A percentile compares a stretch with the other conserved stretches of the same genome.
Evolutionary conservation across 2,329 filamentous ascomycete species (phyloP).

Genomic region (Lachnellula cervina): DNA sequence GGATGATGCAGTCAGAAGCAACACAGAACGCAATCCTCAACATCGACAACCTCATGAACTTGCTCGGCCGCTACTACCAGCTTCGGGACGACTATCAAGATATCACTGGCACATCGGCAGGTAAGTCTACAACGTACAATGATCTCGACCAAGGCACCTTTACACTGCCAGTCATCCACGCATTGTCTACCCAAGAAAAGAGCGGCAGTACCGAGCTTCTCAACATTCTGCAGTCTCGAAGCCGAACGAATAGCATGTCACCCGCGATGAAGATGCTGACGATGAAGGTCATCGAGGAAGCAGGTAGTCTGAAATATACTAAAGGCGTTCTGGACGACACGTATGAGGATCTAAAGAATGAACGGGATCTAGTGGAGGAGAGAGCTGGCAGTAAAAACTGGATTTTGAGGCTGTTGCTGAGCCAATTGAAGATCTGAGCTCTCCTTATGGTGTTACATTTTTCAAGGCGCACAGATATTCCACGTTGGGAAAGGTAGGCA

Average conservation of each 20-base stretch:
- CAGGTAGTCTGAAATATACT: slow-evolving; percentile 5
- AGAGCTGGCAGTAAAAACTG: not conserved
- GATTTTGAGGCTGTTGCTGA: not conserved
- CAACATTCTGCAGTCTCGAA: slow-evolving; percentile 1
- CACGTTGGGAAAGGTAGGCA: too few relatives aligned
- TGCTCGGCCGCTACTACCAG: slow-evolving; percentile 8
- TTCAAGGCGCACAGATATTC: too few relatives aligned
- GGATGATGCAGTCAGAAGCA: slow-evolving; percentile 4
- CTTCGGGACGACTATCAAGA: slow-evolving; percentile 8
- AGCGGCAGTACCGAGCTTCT: not conserved
- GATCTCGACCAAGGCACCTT: slow-evolving; percentile 10
- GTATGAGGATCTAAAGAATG: not conserved
- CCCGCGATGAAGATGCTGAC: not conserved
- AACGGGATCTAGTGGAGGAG: not conserved
- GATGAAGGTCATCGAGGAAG: not conserved
- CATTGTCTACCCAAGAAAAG: not conserved
- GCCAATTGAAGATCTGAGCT: slow-evolving; percentile 1
- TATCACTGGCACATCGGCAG: not conserved
- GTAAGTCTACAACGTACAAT: not conserved
- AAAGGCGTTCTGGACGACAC: not conserved
- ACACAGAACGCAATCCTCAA: not conserved
- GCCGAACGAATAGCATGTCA: not conserved
- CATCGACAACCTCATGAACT: not conserved
- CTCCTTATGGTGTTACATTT: not conserved
- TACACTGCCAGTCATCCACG: slow-evolving; percentile 4